These are phyloP conservation scores for Aspergillus mulundensis DNA, from an alignment of 495 filamentous ascomycete genomes.

Conservation along the genomic window DNA sequence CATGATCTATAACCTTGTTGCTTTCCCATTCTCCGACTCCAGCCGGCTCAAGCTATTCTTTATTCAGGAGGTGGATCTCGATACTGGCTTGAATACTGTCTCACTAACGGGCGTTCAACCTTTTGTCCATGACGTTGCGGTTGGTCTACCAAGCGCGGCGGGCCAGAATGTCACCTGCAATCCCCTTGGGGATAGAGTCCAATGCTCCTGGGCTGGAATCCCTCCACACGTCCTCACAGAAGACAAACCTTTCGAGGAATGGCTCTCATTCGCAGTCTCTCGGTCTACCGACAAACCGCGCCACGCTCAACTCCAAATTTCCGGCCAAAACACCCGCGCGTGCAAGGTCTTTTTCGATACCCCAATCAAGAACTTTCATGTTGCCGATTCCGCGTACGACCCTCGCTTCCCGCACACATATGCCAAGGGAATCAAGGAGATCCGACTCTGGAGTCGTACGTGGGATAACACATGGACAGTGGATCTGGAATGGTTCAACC, in stretches of 20 bases:
- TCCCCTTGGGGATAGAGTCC: constrained; percentile 39
- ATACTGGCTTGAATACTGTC: constrained; percentile 63
- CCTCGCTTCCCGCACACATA: constrained; percentile 55
- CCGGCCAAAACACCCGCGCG: constrained; percentile 62
- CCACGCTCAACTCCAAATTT: constrained; percentile 54
- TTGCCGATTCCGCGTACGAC: constrained; percentile 53
- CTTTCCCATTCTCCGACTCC: constrained; percentile 80
- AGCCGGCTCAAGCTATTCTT: constrained; percentile 86
- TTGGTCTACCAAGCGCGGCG: constrained; percentile 64
- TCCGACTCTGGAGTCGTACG: constrained; percentile 68
- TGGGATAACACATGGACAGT: constrained; percentile 76
- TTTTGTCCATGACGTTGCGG: constrained; percentile 64
- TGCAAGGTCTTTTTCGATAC: constrained; percentile 64
- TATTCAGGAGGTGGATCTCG: constrained; percentile 74
- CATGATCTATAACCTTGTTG: constrained; percentile 78
- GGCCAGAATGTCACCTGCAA: constrained; percentile 57
- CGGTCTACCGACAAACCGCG: constrained; percentile 27
- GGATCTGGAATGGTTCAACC: constrained; percentile 60
- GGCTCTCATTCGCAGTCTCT: constrained; percentile 62
- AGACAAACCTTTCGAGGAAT: constrained; percentile 36
- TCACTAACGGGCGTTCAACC: constrained; percentile 67
- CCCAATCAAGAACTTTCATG: constrained; percentile 57
- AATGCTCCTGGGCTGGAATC: constrained; percentile 69
- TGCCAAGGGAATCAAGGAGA: constrained; percentile 47
- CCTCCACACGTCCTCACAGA: constrained; percentile 50